Evolutionary conservation across 164 flowering plant genomes (phyloP).

Genomic region (Saururus chinensis): DNA sequence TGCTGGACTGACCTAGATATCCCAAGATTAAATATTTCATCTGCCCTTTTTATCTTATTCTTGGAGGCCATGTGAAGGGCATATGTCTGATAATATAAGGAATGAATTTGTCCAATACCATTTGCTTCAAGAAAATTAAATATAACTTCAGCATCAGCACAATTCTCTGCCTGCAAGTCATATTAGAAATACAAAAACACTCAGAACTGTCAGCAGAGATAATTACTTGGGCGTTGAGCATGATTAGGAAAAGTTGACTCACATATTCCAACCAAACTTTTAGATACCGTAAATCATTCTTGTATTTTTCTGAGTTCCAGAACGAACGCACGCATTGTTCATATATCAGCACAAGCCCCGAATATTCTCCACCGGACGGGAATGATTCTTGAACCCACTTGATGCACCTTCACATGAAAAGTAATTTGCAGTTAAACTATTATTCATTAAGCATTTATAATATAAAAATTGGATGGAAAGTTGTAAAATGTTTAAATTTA

Average conservation of each 20-base stretch:
- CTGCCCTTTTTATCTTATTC: conserved; percentile 54
- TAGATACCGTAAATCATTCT: conserved; percentile 79
- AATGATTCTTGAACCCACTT: conserved; percentile 95
- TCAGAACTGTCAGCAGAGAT: neutral
- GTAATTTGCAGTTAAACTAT: neutral
- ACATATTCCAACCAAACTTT: conserved; percentile 98
- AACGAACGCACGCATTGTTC: conserved; percentile 91
- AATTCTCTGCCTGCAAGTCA: conserved; percentile 70
- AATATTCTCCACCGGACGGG: conserved; percentile 83
- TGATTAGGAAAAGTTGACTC: conserved; percentile 11
- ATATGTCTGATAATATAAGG: conserved; percentile 54
- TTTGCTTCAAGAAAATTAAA: conserved; percentile 72
- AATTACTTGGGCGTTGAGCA: no score
- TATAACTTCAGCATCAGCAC: conserved; percentile 79
- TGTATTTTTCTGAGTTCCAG: conserved; percentile 73
- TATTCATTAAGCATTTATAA: neutral
- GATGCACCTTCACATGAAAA: conserved; percentile 51
- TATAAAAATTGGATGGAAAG: neutral
- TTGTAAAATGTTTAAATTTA: neutral
- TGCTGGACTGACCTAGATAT: conserved; percentile 42
- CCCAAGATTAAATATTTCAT: conserved; percentile 65
- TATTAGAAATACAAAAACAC: neutral
- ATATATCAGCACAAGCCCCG: conserved; percentile 74
- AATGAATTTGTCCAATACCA: conserved; percentile 66
- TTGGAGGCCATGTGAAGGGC: conserved; percentile 77